Percentiles rank a stretch among this genome's conserved stretches.
Evolutionary conservation across 371 early-diverging fungal genomes (phyloP).

Genomic region (Enterospora canceri): DNA sequence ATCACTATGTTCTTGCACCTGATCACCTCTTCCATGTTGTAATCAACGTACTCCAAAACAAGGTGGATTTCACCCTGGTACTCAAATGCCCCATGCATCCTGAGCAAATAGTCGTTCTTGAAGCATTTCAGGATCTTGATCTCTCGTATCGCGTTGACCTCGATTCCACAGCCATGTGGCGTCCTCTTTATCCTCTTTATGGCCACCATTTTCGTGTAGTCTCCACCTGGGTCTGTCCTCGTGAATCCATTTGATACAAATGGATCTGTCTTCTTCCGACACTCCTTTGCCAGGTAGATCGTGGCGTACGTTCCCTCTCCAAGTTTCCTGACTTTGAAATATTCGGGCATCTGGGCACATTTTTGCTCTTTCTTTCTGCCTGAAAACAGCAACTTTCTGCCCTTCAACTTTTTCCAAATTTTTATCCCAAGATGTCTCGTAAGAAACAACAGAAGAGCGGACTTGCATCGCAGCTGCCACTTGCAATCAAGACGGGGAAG

Average conservation of each 20-base stretch:
- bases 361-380: background rate
- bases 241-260: conserved; percentile 60
- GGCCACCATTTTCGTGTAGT: conserved; percentile 56
- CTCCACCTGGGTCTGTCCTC: conserved; percentile 76
- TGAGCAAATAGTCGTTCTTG: conserved; percentile 32
- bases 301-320: conserved; percentile 65
- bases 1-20: conserved; percentile 78
- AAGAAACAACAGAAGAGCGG: conserved; percentile 16
- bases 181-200: conserved; percentile 56
- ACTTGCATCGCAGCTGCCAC: conserved; percentile 49
- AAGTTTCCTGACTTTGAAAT: conserved; percentile 48
- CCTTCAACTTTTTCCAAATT: background rate
- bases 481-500: conserved; percentile 58
- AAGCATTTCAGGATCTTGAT: conserved; percentile 77
- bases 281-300: conserved; percentile 61
- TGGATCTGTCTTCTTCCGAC: conserved; percentile 29
- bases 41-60: conserved; percentile 81
- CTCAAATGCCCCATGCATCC: conserved; percentile 79
- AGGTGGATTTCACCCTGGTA: conserved; percentile 77
- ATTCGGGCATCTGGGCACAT: conserved; percentile 11
- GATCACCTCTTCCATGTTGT: conserved; percentile 87
- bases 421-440: conserved; percentile 18
- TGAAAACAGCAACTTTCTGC: background rate
- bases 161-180: conserved; percentile 59
- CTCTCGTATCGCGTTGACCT: conserved; percentile 85